Percentiles rank a stretch among this genome's conserved stretches.
These are phyloP conservation scores for Clavaria fumosa DNA, from an alignment of 768 basidiomycete genomes.

Conservation along the genomic window DNA sequence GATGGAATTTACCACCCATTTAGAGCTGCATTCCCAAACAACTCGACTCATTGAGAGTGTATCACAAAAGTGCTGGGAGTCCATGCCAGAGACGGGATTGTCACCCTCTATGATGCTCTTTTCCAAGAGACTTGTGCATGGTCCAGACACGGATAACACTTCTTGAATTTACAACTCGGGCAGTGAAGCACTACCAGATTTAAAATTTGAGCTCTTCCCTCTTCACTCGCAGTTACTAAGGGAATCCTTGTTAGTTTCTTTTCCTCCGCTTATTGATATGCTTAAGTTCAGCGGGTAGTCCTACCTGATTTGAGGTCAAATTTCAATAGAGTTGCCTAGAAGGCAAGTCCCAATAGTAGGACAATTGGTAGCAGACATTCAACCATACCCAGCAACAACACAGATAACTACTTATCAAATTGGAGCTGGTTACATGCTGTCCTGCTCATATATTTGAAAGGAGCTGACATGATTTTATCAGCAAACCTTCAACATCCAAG, in stretches of 20 bases:
- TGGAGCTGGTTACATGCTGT: slow-evolving; percentile 16
- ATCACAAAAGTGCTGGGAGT: slow-evolving; percentile 28
- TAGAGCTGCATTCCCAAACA: slow-evolving; percentile 79
- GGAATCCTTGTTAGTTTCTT: slow-evolving; percentile 87
- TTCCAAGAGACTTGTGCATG: slow-evolving; percentile 71
- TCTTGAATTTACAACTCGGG: slow-evolving; percentile 74
- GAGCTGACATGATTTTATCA: slow-evolving; percentile 21
- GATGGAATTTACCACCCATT: slow-evolving; percentile 74
- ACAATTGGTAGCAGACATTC: slow-evolving; percentile 16
- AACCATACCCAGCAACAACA: slow-evolving; percentile 16
- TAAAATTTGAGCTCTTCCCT: slow-evolving; percentile 73
- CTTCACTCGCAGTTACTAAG: slow-evolving; percentile 81
- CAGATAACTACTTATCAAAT: slow-evolving; percentile 39
- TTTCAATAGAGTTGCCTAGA: slow-evolving; percentile 7
- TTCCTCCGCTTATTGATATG: slow-evolving; percentile 85
- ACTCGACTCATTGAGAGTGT: slow-evolving; percentile 67
- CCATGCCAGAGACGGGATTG: slow-evolving; percentile 36
- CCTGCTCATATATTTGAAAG: slow-evolving; percentile 34
- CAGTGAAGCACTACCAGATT: slow-evolving; percentile 49
- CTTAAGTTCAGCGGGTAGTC: slow-evolving; percentile 80
- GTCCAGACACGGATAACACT: slow-evolving; percentile 55
- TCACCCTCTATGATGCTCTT: slow-evolving; percentile 68
- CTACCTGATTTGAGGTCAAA: slow-evolving; percentile 70
- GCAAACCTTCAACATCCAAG: slow-evolving; percentile 29
- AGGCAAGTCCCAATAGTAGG: slow-evolving; percentile 8